phyloP scores from a whole-genome alignment of 2,329 filamentous ascomycete genomes.

The Colletotrichum eremochloae region DNA sequence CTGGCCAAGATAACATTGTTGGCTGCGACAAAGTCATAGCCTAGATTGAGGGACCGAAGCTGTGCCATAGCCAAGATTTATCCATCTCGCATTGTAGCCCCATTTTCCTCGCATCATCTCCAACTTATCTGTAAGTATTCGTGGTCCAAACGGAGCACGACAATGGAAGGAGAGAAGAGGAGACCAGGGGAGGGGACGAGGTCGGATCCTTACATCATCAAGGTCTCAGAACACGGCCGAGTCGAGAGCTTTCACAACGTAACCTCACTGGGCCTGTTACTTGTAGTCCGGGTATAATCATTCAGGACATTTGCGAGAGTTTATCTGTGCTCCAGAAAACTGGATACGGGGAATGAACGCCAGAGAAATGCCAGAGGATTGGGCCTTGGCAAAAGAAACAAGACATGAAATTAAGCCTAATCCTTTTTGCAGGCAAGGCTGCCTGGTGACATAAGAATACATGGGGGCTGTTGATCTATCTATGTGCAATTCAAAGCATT shows the following conservation, averaged over 20 bases:
- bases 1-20: not conserved
- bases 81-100: not conserved
- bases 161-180: not conserved
- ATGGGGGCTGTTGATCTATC: not conserved
- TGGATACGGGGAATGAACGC: not conserved
- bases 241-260: too few relatives aligned
- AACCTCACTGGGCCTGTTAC: not conserved
- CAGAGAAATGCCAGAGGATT: too few relatives aligned
- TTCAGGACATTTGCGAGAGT: not conserved
- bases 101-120: not conserved
- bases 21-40: not conserved
- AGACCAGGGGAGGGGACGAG: not conserved
- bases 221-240: not conserved
- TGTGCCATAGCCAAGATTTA: not conserved
- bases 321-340: not conserved
- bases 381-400: not conserved
- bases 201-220: too few relatives aligned
- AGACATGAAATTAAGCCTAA: not conserved
- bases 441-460: conserved; percentile 2
- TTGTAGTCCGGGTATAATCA: not conserved
- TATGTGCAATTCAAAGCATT: not conserved
- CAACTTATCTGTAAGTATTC: not conserved
- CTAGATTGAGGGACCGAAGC: not conserved
- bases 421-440: not conserved
- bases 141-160: not conserved